These are phyloP conservation scores for Dalbergia cultrata DNA, from an alignment of 306 rosid genomes.

Conservation along the genomic window DNA sequence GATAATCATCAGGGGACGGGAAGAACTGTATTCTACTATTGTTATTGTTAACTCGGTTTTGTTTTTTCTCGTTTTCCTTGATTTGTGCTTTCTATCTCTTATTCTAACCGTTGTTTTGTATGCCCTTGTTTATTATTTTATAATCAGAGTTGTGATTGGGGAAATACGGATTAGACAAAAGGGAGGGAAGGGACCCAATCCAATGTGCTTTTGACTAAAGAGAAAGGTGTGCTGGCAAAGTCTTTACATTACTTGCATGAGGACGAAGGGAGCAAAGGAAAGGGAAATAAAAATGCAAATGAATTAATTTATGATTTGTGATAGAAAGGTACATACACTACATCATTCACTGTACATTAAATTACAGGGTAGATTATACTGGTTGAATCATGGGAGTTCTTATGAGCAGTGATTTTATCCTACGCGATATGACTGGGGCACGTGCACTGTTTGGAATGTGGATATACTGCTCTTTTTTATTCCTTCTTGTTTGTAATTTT, in stretches of 20 bases:
- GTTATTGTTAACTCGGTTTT: slow-evolving; percentile 35
- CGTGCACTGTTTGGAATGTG: slow-evolving; percentile 47
- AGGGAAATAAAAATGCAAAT: not conserved
- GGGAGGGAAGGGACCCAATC: slow-evolving; percentile 61
- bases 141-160: slow-evolving; percentile 51
- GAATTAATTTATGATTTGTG: not conserved
- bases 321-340: too few species aligned
- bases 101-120: slow-evolving; percentile 8
- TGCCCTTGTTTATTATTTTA: not conserved
- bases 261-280: not conserved
- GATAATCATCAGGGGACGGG: slow-evolving; percentile 54
- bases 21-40: slow-evolving; percentile 45
- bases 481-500: slow-evolving; percentile 31
- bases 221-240: slow-evolving; percentile 52
- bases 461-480: slow-evolving; percentile 30
- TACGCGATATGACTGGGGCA: slow-evolving; percentile 40
- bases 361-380: slow-evolving; percentile 4
- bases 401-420: slow-evolving; percentile 52
- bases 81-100: slow-evolving; percentile 46
- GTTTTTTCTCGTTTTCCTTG: slow-evolving; percentile 41
- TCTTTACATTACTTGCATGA: slow-evolving; percentile 33
- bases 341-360: not conserved
- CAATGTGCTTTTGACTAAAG: slow-evolving; percentile 87
- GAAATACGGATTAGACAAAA: slow-evolving; percentile 53
- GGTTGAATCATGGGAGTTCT: slow-evolving; percentile 35